These are phyloP conservation scores for Chloranthus sessilifolius DNA, from an alignment of 164 flowering plant species.

Conservation along the genomic window DNA sequence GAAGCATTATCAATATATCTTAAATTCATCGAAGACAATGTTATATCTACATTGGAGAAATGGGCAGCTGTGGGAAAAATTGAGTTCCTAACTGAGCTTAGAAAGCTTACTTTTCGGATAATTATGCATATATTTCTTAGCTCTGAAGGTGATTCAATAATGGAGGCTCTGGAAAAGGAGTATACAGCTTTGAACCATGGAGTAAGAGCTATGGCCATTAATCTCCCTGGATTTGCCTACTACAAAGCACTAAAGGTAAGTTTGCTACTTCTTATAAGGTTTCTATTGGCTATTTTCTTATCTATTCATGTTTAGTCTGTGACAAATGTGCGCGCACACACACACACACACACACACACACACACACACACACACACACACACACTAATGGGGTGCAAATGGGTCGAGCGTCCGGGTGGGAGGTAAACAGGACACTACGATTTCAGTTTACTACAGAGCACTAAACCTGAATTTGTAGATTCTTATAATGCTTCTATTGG, in stretches of 20 bases:
- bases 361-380: too few relatives aligned
- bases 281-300: background rate
- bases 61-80: conserved; percentile 65
- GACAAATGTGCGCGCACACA: too few relatives aligned
- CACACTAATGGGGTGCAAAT: too few relatives aligned
- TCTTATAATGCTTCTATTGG: background rate
- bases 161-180: conserved; percentile 70
- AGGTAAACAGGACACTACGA: too few relatives aligned
- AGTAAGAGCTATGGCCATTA: conserved; percentile 85
- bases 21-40: conserved; percentile 48
- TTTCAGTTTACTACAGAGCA: conserved; percentile 75
- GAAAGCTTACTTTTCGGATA: conserved; percentile 79
- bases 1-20: conserved; percentile 65
- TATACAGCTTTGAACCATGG: conserved; percentile 71
- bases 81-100: conserved; percentile 72
- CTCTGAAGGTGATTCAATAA: conserved; percentile 46
- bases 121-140: conserved; percentile 79
- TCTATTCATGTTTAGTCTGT: background rate
- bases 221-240: conserved; percentile 88
- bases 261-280: background rate
- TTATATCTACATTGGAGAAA: conserved; percentile 43
- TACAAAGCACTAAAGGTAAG: conserved; percentile 77
- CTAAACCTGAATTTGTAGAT: conserved; percentile 52
- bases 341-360: too few relatives aligned
- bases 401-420: too few relatives aligned